Evolutionary conservation across 2,329 filamentous ascomycete genomes (phyloP), one percentile per base, ranked within the genome.

Genomic region (Cordyceps militaris): DNA sequence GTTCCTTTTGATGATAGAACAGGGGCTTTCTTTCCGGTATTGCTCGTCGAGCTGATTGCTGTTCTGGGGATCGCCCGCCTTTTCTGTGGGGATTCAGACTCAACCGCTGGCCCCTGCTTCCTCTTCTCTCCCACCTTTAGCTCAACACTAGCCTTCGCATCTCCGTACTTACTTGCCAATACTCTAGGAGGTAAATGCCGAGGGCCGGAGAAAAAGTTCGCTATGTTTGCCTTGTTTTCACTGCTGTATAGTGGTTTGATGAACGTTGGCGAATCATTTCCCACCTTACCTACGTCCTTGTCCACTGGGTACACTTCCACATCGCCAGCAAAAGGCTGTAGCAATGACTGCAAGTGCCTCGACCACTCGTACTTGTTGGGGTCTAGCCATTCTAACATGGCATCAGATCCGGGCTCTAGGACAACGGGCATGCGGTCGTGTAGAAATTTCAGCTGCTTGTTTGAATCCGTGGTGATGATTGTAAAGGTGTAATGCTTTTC

Each of bases 341-440:
- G 75, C 1, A 96, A 74, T 0, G 77, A 77, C 69, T 97, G 91
- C 28, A 97, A 75, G 57, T 94, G 88, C 53, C 78, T 79, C 3
- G 82, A 86, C 93, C 94, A 97, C 59, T 85, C 83, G 23, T 79
- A 76, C 19, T 81, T 80, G 2, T 69, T 73, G 0, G 91, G 91
- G 68, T 97, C 88, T 19, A 97, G 78, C 91, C 91, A 97, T 4
- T 70, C 84, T 56, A 76, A 80, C 66, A 96, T 77, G 11, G 78
- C 81, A 1, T 88, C 80, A 1, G 87, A 90, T 4, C 84, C 85
- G 4, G 88, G 84, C 6, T 97, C 86, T 1, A 99, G 71, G 30
- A 97, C 89, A 6, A 96, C 93, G 0, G 94, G 94, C 94, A 99
- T 99, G 16, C 94, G 86, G 66, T 96, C 88, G 69, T 99, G 94